phyloP scores from a whole-genome alignment of 352 stramenopile species.

The Pythium aristosporum region DNA sequence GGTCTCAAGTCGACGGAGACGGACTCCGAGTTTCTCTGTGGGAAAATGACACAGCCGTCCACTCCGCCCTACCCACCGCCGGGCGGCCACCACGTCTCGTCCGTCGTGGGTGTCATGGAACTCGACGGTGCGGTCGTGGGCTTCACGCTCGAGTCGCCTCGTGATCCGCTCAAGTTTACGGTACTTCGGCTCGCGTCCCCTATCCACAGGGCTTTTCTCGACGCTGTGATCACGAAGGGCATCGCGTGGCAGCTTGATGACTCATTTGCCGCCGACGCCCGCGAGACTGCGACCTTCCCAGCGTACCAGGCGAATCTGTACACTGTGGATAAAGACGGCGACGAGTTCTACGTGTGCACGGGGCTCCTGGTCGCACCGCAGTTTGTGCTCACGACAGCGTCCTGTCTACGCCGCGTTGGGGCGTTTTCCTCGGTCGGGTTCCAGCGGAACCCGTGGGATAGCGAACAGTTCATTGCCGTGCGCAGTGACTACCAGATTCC shows the following conservation, averaged over 20 bases:
- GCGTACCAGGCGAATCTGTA: constrained; percentile 14
- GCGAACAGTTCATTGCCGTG: neutral
- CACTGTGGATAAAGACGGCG: neutral
- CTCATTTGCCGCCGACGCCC: constrained; percentile 5
- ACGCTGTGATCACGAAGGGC: neutral
- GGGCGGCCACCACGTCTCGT: neutral
- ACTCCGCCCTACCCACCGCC: neutral
- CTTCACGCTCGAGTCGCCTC: constrained; percentile 10
- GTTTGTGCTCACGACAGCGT: constrained; percentile 30
- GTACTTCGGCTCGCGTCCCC: constrained; percentile 8
- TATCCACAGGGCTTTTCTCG: constrained; percentile 14
- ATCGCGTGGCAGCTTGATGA: constrained; percentile 9
- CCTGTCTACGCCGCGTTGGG: constrained; percentile 10
- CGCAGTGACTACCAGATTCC: constrained; percentile 9
- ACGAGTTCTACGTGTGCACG: neutral
- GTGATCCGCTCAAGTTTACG: neutral
- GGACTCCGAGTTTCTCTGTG: constrained; percentile 9
- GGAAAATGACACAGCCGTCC: neutral
- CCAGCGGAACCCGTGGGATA: neutral
- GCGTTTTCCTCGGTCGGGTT: neutral
- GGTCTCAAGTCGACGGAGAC: neutral
- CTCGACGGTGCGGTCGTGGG: constrained; percentile 5
- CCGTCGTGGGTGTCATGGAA: constrained; percentile 4
- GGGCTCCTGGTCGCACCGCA: constrained; percentile 25
- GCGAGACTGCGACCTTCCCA: neutral